Percentiles rank a stretch among this genome's conserved stretches.
Conservation (phyloP, 176 grass and related monocot species). For the Hyparrhenia diplandra region DNA sequence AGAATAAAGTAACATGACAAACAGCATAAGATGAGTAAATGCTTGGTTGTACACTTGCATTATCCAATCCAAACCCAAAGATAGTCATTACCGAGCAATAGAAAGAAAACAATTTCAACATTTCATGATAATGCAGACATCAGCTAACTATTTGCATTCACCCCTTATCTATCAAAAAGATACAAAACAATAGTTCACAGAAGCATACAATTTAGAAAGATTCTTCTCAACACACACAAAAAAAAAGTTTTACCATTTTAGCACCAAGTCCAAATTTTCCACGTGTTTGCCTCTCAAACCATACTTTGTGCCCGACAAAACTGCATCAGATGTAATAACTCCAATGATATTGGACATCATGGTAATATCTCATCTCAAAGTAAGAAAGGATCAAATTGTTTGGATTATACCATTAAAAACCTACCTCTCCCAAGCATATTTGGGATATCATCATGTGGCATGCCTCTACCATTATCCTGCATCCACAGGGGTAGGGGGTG, state of each 20-base stretch:
- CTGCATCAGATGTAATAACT: conserved; percentile 48
- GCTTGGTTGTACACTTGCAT: conserved; percentile 5
- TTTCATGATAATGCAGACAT: neutral
- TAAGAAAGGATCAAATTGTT: neutral
- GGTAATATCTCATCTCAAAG: neutral
- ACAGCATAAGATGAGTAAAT: conserved; percentile 16
- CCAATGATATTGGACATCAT: conserved; percentile 9
- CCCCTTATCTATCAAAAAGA: neutral
- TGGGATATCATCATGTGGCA: conserved; percentile 99
- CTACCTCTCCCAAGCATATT: conserved; percentile 98
- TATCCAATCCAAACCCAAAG: conserved; percentile 20
- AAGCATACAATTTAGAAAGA: neutral
- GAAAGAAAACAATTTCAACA: neutral
- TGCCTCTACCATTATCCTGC: conserved; percentile 94
- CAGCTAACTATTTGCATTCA: neutral
- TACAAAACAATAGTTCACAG: neutral
- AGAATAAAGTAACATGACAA: neutral
- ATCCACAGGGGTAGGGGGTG: neutral
- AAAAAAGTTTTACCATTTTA: conserved; percentile 64
- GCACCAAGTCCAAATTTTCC: conserved; percentile 98
- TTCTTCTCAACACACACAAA: neutral
- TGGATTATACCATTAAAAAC: conserved; percentile 4
- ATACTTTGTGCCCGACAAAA: conserved; percentile 98
- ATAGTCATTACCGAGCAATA: conserved; percentile 9
- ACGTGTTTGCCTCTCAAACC: conserved; percentile 96